Base-by-base conservation (phyloP, 2,329 filamentous ascomycete genomes). In the Penicillium brevicompactum region DNA sequence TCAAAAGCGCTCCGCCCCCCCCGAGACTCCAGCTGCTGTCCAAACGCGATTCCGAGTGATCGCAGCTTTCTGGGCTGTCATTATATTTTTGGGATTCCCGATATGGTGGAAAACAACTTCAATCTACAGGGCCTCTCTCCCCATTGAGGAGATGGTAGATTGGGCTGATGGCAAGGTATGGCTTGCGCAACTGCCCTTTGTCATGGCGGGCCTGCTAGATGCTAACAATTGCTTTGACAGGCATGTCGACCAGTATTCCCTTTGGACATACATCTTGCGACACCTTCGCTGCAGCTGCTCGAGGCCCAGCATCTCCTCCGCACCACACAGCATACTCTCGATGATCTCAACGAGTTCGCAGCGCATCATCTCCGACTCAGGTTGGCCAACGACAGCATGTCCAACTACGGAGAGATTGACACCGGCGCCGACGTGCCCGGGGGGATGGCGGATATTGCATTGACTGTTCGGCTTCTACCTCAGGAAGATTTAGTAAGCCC, bases 71-170 rank as follows among this genome's bases (percentile, higher is more conserved):
- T 99, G 94, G 94, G 79, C 86, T 5, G 86, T 97, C 37, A 90
- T 96, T 6, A 71, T 96, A 6, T 83, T 88, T 30, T 77, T 99
- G 5, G 94, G 94, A 2, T 74, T 99, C 62, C 94, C 94, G 54
- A 88, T 96, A 83, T 99, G 94, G 94, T 95, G 91, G 87, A 87
- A 87, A 73, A 97, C 94, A 0, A 99, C 94, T 4, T 89, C 90
- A 0, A 96, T 97, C 52, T 92, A 96, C 73, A 85, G 94, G 52
- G 92, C 93, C 11, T 83, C 87, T 43, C 78, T 99, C 64, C 94
- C 94, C 5, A 74, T 97, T 63, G 83, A 89, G 69, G 84, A 87
- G 51, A 99, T 99, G 94, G 84, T 89, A 63, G 84, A 89, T 58
- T 97, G 94, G 93, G 90, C 91, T 9, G 90, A 95, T 68, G 92